Base-by-base conservation (phyloP, 306 rosid genomes). In the Biancaea sappan region DNA sequence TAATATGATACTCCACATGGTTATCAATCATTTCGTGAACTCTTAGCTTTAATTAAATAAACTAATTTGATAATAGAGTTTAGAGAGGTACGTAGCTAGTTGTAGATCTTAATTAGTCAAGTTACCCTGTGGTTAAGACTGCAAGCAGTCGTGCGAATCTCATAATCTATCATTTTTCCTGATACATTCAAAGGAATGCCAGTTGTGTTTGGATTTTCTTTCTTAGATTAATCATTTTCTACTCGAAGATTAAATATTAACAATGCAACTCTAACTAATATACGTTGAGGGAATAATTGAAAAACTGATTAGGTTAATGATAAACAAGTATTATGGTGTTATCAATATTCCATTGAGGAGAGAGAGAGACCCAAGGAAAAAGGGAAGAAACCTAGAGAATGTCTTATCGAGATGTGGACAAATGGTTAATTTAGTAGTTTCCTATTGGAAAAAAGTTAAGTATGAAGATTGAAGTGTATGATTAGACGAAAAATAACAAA, bases 111-210 rank as follows among this genome's bases (percentile, higher is more conserved):
- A 38, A 79, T 63, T 25, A 73, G 44, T 64, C 81, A 83, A 85
- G 83, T 81, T 71, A 85, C 75, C 19, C 16, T 64, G 67, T 47
- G 63, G 57, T 72, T 37, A 60, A 73, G 60, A 73, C 74, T 67
- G 48, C 7, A n/a, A 70, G 51, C 21, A 73, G 66, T 74, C 66
- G 32, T 75, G n/a, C 78, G 84, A 84, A 89, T 87, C 87, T 75
- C 60, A 59, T 73, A 80, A 86, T 75, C 56, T 70, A 79, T 14
- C 53, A 53, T 67, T 78, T 63, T 40, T 78, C 32, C 79, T 70
- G 88, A 85, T 84, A 77, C 83, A 74, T 82, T 91, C 89, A 76
- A 73, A 74, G 89, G 84, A 80, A 85, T 88, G 89, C 83, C 84
- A 85, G 90, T 47, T 83, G 84, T 89, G 71, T 77, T 76, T 79